Percentiles rank a stretch among this genome's conserved stretches.
Evolutionary conservation across 192 early-diverging fungal species (phyloP).

Genomic region (Phycomyces blakesleeanus): DNA sequence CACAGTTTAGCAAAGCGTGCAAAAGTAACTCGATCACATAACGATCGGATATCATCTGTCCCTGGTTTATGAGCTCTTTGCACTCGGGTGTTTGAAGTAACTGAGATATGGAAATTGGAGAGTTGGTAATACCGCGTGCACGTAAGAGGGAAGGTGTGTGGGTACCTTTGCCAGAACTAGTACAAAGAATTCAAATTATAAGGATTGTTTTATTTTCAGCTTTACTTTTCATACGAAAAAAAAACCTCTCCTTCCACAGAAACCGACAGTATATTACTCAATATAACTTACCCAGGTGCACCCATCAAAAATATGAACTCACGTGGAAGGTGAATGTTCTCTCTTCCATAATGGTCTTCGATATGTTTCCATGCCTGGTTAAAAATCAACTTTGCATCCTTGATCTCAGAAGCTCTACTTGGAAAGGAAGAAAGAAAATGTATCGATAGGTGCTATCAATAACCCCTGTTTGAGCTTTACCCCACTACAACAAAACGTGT

Average conservation of each 20-base stretch:
- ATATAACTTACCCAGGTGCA: slow-evolving; percentile 39
- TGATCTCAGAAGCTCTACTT: slow-evolving; percentile 41
- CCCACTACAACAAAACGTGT: no score
- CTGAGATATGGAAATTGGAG: slow-evolving; percentile 52
- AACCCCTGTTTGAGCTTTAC: no score
- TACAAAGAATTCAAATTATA: slow-evolving; percentile 1
- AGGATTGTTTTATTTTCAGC: background rate
- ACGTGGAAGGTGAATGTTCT: slow-evolving; percentile 49
- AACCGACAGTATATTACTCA: no score
- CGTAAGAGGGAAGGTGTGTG: slow-evolving; percentile 53
- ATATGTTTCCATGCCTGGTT: slow-evolving; percentile 59
- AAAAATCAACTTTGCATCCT: slow-evolving; percentile 57
- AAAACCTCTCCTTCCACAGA: no score
- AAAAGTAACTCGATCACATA: slow-evolving; percentile 51
- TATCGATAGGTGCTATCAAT: no score
- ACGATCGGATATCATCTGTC: slow-evolving; percentile 53
- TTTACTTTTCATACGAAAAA: background rate
- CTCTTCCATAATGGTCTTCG: slow-evolving; percentile 46
- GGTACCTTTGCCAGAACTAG: slow-evolving; percentile 52
- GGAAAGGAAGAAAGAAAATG: background rate
- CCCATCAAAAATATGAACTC: slow-evolving; percentile 61
- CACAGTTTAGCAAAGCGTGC: slow-evolving; percentile 47
- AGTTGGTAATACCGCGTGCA: slow-evolving; percentile 55
- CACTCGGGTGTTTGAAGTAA: slow-evolving; percentile 52
- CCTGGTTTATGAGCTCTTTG: slow-evolving; percentile 53